A percentile compares a stretch with the other conserved stretches of the same genome.
These are phyloP conservation scores for Cladosporium cucumerinum DNA, from an alignment of 2,329 filamentous ascomycete species.

Conservation along the genomic window DNA sequence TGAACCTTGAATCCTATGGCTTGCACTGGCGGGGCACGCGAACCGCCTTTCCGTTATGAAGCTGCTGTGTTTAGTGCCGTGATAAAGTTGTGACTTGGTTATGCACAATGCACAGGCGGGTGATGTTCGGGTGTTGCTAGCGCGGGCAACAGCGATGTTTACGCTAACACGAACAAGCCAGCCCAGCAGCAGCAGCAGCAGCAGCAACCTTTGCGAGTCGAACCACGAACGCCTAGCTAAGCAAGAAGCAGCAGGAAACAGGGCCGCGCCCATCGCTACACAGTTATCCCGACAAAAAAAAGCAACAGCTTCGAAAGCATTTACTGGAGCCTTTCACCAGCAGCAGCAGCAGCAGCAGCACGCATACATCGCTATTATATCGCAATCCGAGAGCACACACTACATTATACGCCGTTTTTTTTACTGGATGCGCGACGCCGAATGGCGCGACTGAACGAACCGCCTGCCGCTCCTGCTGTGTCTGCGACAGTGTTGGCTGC, in stretches of 20 bases:
- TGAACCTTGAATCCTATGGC: not conserved
- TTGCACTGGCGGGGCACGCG: not conserved
- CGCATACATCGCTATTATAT: not conserved
- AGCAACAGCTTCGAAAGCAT: not conserved
- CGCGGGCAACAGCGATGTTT: not conserved
- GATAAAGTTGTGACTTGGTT: not conserved
- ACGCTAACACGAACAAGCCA: conserved; percentile 2
- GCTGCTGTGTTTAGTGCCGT: not conserved
- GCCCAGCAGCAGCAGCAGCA: not conserved
- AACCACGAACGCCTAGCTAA: not conserved
- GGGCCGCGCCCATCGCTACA: not conserved
- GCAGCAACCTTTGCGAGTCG: not conserved
- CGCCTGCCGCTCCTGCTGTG: conserved; percentile 51
- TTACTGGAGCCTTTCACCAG: not conserved
- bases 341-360: not conserved
- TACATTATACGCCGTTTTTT: not conserved
- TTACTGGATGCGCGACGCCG: conserved; percentile 15
- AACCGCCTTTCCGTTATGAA: not conserved
- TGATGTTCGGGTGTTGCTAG: not conserved
- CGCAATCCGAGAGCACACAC: not conserved
- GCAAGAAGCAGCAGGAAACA: not conserved
- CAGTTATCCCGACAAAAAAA: not conserved
- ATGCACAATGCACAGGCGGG: not conserved
- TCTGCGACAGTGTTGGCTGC: conserved; percentile 19
- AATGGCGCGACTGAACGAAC: conserved; percentile 82